phyloP scores from a whole-genome alignment of 768 basidiomycete genomes.

The Boletus huronensis region DNA sequence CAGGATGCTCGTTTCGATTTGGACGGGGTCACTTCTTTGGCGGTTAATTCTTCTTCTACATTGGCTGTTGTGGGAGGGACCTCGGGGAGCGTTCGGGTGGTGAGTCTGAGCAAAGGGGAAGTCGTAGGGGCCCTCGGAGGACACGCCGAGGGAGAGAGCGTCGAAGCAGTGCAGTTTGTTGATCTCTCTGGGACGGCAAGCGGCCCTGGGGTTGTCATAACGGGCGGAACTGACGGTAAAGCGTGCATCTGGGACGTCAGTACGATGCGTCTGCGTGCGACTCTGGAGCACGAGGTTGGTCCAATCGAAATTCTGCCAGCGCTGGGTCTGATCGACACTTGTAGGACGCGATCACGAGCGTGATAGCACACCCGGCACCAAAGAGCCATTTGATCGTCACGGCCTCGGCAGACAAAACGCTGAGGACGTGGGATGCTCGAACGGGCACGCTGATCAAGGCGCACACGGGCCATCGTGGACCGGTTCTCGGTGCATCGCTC shows the following conservation, averaged over 20 bases:
- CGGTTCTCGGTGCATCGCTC: constrained; percentile 72
- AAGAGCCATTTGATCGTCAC: constrained; percentile 78
- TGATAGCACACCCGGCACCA: constrained; percentile 72
- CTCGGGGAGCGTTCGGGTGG: constrained; percentile 78
- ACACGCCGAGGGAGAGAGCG: constrained; percentile 82
- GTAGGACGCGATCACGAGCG: constrained; percentile 83
- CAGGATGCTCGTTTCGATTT: constrained; percentile 72
- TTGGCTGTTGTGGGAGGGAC: constrained; percentile 90
- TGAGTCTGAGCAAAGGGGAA: constrained; percentile 85
- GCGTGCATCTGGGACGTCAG: constrained; percentile 92
- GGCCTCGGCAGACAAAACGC: constrained; percentile 79
- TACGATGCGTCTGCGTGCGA: constrained; percentile 80
- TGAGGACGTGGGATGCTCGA: constrained; percentile 92
- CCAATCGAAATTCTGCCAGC: neutral
- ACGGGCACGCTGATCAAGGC: constrained; percentile 74
- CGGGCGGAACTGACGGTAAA: constrained; percentile 91
- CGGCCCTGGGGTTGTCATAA: constrained; percentile 61
- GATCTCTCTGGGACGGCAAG: constrained; percentile 60
- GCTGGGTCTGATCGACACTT: constrained; percentile 6
- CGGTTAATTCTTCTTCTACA: constrained; percentile 80
- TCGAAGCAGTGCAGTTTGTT: constrained; percentile 83
- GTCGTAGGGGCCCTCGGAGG: constrained; percentile 75
- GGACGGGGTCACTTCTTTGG: constrained; percentile 83
- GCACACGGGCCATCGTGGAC: constrained; percentile 78
- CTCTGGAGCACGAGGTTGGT: constrained; percentile 77